These are phyloP conservation scores for Zygotorulaspora sp. DNA, from an alignment of 805 yeast genomes.

Conservation along the genomic window DNA sequence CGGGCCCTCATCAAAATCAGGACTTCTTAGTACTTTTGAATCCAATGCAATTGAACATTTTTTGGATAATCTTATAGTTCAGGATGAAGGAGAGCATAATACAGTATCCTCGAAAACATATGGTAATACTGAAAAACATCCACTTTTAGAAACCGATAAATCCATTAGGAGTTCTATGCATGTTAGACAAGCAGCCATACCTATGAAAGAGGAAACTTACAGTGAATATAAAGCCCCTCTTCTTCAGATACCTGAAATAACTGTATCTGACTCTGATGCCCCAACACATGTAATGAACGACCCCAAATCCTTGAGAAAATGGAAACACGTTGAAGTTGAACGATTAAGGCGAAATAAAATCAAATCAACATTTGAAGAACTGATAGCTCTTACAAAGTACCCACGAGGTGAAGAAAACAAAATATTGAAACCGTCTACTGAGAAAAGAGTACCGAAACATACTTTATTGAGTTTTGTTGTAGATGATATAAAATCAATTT, in stretches of 20 bases:
- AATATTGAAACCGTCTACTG: constrained; percentile 11
- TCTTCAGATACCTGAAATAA: constrained; percentile 27
- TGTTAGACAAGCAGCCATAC: background rate
- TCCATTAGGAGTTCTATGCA: background rate
- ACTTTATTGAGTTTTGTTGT: constrained; percentile 28
- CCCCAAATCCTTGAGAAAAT: constrained; percentile 24
- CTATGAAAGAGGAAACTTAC: background rate
- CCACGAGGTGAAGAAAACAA: constrained; percentile 16
- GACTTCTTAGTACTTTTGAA: constrained; percentile 32
- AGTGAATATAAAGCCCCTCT: constrained; percentile 15
- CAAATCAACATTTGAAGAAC: constrained; percentile 28
- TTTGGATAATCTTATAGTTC: constrained; percentile 26
- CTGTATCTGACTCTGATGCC: constrained; percentile 20
- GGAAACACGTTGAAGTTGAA: constrained; percentile 35
- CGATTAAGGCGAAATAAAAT: constrained; percentile 31
- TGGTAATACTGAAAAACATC: background rate
- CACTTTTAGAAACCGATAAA: background rate
- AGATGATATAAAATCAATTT: constrained; percentile 29
- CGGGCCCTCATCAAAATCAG: constrained; percentile 7
- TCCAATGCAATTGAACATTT: constrained; percentile 34
- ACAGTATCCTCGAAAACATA: background rate
- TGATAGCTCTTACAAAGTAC: constrained; percentile 23
- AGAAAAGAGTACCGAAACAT: constrained; percentile 34
- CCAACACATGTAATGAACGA: constrained; percentile 23
- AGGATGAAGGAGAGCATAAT: constrained; percentile 5